Evolutionary conservation across 2,329 filamentous ascomycete genomes (phyloP).

Genomic region (Fusarium oligoseptatum): DNA sequence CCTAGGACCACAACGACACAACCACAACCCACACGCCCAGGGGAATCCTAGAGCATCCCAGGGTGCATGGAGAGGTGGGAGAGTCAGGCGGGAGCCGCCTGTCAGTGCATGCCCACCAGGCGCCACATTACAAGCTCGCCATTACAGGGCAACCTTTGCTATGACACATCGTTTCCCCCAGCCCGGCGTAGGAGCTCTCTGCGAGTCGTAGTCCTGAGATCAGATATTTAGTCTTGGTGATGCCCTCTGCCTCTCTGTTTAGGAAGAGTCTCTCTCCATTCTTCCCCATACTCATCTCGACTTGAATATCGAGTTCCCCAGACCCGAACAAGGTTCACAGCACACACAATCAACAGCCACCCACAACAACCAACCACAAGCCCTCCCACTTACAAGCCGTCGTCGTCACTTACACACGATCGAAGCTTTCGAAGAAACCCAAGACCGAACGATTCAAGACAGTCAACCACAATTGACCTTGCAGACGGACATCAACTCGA

Average conservation of each 20-base stretch:
- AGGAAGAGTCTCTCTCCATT: constrained; percentile 37
- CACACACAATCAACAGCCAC: constrained; percentile 18
- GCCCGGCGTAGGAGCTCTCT: constrained; percentile 33
- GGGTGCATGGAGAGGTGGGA: constrained; percentile 34
- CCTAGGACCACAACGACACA: constrained; percentile 6
- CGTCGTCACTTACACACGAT: constrained; percentile 8
- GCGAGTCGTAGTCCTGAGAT: constrained; percentile 30
- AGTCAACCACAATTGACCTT: constrained; percentile 28
- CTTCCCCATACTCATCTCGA: constrained; percentile 35
- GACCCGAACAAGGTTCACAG: constrained; percentile 28
- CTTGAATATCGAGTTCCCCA: constrained; percentile 35
- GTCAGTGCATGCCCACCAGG: constrained; percentile 38
- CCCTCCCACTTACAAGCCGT: constrained; percentile 23
- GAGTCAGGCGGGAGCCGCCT: constrained; percentile 45
- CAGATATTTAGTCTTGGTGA: constrained; percentile 46
- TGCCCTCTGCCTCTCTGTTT: constrained; percentile 38
- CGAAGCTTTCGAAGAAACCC: constrained; percentile 16
- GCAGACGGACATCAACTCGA: constrained; percentile 5
- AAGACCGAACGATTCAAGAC: constrained; percentile 11
- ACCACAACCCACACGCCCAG: constrained; percentile 41
- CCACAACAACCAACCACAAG: constrained; percentile 18
- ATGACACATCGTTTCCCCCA: constrained; percentile 47
- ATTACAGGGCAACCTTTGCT: constrained; percentile 44
- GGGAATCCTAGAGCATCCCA: constrained; percentile 25
- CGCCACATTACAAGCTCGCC: constrained; percentile 48